Evolutionary conservation across 2,329 filamentous ascomycete species (phyloP).

Genomic region (Gnomoniopsis sp.): DNA sequence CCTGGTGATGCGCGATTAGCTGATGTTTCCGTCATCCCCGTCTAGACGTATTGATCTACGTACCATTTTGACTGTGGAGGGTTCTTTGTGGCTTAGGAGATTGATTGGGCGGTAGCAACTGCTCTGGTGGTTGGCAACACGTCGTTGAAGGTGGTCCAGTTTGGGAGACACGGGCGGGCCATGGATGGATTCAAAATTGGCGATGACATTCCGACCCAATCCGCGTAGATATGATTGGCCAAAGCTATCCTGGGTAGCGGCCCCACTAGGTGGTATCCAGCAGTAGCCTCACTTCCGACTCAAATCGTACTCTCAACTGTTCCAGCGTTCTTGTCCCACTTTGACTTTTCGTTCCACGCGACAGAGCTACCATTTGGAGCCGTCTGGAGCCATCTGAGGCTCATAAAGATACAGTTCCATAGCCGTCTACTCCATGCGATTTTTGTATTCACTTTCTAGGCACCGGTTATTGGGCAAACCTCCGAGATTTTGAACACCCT

Average conservation of each 20-base stretch:
- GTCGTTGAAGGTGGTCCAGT: slow-evolving; percentile 11
- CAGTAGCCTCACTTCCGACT: neutral
- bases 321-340: neutral
- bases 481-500: neutral
- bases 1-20: slow-evolving; percentile 36
- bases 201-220: slow-evolving; percentile 14
- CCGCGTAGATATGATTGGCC: slow-evolving; percentile 18
- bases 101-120: slow-evolving; percentile 3
- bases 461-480: neutral
- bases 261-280: slow-evolving; percentile 4
- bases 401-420: neutral
- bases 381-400: too few species aligned
- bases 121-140: slow-evolving; percentile 11
- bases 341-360: neutral
- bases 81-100: slow-evolving; percentile 8
- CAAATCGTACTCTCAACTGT: neutral
- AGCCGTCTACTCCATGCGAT: neutral
- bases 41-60: slow-evolving; percentile 26
- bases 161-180: slow-evolving; percentile 5
- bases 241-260: slow-evolving; percentile 12
- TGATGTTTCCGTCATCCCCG: slow-evolving; percentile 11
- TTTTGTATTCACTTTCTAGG: neutral
- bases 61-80: slow-evolving; percentile 53
- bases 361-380: neutral
- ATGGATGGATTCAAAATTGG: slow-evolving; percentile 17